Base-by-base conservation (phyloP, 257 asterid species). In the Solanum dulcamara region DNA sequence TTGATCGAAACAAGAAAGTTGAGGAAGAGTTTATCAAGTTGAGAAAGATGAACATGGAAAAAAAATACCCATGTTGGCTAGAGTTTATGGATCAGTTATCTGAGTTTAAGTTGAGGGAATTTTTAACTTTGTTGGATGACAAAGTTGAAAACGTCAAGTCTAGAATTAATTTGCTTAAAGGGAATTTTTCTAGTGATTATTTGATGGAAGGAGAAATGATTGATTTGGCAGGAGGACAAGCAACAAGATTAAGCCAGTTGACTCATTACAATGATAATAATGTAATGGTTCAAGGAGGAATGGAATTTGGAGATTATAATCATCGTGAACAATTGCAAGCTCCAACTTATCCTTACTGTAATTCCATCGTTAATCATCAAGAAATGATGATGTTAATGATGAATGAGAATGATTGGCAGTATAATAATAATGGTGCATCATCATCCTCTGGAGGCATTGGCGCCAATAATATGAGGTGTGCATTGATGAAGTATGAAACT, bases 1-100 rank as follows among this genome's bases (percentile, higher is more conserved):
- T 85, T 0, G 91, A 88, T 5, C 32, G 94, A 83, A 92, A 85
- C 86, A 86, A 88, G 18, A 92, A 85, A 17, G 57, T 92, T 28
- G 92, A 92, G 80, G 94, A 90, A 1, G 95, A 93, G 38, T 85
- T 92, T 11, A 85, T 53, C 6, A 92, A 89, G 70, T 55, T 92
- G 86, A 87, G 87, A 6, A 89, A 81, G 18, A 79, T 62, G 62
- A 90, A 89, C 86, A 77, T 87, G 89, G 96, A 94, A 67, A 81
- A 91, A 6, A 92, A 86, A 79, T 92, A 89, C 24, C 95, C 96
- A 0, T 71, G 87, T 2, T 81, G 88, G 87, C 9, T 74, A 22
- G 86, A 86, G 6, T 85, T 84, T 50, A 24, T 91, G 87, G 55
- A 71, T 7, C 55, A 13, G 2, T n/a, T 89, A 33, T 22, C 88